Evolutionary conservation across 768 basidiomycete genomes (phyloP).

Genomic region (Pluteus cervinus): DNA sequence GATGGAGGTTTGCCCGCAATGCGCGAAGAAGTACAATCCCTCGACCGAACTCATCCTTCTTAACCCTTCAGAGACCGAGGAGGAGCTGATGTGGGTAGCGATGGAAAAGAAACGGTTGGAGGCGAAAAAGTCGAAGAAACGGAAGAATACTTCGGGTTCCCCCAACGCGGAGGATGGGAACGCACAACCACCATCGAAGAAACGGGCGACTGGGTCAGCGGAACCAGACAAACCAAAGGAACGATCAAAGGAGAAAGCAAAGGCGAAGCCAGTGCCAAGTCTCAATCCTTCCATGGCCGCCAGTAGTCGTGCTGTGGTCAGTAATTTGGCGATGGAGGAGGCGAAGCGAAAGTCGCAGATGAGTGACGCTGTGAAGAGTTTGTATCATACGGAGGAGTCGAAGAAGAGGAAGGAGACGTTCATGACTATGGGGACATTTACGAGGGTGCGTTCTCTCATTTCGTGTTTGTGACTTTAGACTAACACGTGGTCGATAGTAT

Average conservation of each 20-base stretch:
- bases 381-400: constrained; percentile 59
- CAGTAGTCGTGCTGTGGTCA: constrained; percentile 60
- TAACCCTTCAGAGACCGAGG: constrained; percentile 69
- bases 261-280: constrained; percentile 39
- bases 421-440: constrained; percentile 90
- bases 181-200: constrained; percentile 40
- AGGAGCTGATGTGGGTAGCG: constrained; percentile 43
- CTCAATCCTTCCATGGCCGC: constrained; percentile 49
- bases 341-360: constrained; percentile 76
- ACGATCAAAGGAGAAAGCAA: constrained; percentile 33
- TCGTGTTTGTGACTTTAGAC: not conserved
- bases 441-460: constrained; percentile 53
- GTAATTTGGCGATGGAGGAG: constrained; percentile 75
- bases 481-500: constrained; percentile 10
- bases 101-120: constrained; percentile 60
- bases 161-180: constrained; percentile 27
- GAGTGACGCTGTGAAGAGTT: constrained; percentile 80
- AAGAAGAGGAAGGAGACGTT: constrained; percentile 74
- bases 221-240: constrained; percentile 32
- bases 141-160: too few relatives aligned
- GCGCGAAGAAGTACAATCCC: constrained; percentile 62
- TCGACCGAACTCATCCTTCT: constrained; percentile 50
- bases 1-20: constrained; percentile 71
- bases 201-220: constrained; percentile 40
- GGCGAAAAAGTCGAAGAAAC: constrained; percentile 56